phyloP scores from a whole-genome alignment of 129 eudicot genomes.

The Silybum marianum region DNA sequence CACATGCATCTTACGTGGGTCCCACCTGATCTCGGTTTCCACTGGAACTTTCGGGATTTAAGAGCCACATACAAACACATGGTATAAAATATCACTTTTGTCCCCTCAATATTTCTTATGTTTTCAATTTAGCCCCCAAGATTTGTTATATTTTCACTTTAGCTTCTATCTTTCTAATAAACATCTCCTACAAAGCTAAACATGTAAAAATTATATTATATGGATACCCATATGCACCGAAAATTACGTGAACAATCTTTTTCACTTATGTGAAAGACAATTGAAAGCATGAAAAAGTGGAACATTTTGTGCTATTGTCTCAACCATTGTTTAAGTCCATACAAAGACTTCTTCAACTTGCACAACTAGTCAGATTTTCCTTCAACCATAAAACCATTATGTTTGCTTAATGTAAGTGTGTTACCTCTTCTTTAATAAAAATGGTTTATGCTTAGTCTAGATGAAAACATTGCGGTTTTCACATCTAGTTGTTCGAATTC shows the following conservation, averaged over 20 bases:
- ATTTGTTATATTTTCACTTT: neutral
- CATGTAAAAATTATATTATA: neutral
- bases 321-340: neutral
- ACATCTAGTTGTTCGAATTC: neutral
- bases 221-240: neutral
- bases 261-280: neutral
- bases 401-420: neutral
- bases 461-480: neutral
- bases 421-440: neutral
- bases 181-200: neutral
- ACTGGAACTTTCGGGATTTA: neutral
- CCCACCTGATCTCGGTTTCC: slow-evolving; percentile 6
- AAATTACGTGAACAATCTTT: neutral
- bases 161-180: neutral
- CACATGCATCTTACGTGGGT: slow-evolving; percentile 21
- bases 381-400: neutral
- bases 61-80: slow-evolving; percentile 20
- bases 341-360: neutral
- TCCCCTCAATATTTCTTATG: neutral
- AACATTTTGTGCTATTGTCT: neutral
- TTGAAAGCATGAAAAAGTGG: neutral
- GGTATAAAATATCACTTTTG: neutral
- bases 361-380: neutral
- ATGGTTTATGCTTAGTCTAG: too few species aligned
- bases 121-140: neutral